Evolutionary conservation across 2,329 filamentous ascomycete genomes (phyloP), one percentile per base, ranked within the genome.

Genomic region (Stemphylium beticola): DNA sequence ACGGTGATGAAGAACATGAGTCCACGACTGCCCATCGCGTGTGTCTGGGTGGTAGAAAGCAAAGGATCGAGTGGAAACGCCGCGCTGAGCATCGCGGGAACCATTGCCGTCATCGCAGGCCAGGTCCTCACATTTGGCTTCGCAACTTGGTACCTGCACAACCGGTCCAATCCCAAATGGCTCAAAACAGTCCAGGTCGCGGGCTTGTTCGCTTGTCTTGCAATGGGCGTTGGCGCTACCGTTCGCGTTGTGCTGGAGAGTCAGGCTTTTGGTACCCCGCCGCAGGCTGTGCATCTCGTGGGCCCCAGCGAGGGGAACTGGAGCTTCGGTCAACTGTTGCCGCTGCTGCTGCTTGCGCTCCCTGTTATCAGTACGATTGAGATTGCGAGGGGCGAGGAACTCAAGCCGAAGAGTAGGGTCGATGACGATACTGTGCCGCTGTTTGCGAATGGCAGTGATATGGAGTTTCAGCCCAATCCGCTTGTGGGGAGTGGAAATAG

Each of bases 71-170:
- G 77, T 0, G 65, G 72, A 17, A 80, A 81, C 50, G 73, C 75
- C 4, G 78, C 75, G 0, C 61, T 85, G 12, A 83, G 82, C 20
- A 82, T 83, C 53, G 77, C 82, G 0, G 86, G 84, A 2, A 89
- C 87, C 2, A 83, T 87, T 26, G 81, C 80, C 4, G 83, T 87
- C 34, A 85, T 89, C 37, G 82, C 77, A 0, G 83, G 80, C 4
- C 87, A 88, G 64, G 78, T 76, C 32, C 64, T 85, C 32, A 79
- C 88, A 18, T 89, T 89, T 61, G 74, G 73, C 1, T 72, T 87
- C 1, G 82, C 83, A 0, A 86, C 85, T 0, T 88, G 84, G 84
- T 89, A 88, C 65, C 75, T 89, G 33, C 86, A 89, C 65, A 80
- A 78, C 56, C 79, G 82, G 15, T 68, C 74, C 15, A 81, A 83